phyloP scores from a whole-genome alignment of 1,284 basidiomycete genomes.

The Flammula alnicola region DNA sequence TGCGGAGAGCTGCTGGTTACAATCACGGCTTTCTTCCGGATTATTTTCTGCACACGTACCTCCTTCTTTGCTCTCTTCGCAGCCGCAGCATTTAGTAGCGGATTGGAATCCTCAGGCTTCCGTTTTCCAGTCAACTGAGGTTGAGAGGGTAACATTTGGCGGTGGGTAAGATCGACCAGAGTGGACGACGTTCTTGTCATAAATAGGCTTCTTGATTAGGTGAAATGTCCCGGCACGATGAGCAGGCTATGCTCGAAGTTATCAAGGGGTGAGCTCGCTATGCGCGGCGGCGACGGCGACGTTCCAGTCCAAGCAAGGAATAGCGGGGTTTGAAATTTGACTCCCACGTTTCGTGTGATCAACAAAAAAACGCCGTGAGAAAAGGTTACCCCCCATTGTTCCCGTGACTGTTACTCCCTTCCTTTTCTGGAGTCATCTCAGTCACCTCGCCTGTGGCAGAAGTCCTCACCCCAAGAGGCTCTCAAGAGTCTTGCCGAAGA shows the following conservation, averaged over 20 bases:
- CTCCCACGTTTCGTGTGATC: conserved; percentile 29
- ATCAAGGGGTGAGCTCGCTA: conserved; percentile 20
- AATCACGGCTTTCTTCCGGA: conserved; percentile 2
- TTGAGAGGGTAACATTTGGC: conserved; percentile 31
- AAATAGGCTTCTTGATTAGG: conserved; percentile 10
- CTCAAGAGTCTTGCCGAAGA: too few relatives aligned
- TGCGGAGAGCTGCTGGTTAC: too few relatives aligned
- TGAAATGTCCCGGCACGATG: background rate
- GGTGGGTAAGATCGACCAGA: conserved; percentile 24
- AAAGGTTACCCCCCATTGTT: too few relatives aligned
- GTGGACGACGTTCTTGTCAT: conserved; percentile 27
- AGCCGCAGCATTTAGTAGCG: conserved; percentile 45
- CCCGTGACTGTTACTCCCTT: too few relatives aligned
- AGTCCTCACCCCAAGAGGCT: too few relatives aligned
- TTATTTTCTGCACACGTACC: conserved; percentile 36
- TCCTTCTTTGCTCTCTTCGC: conserved; percentile 61
- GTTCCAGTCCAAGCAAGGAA: conserved; percentile 14
- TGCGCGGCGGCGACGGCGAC: conserved; percentile 23
- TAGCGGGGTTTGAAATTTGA: conserved; percentile 27
- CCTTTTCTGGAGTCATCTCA: conserved; percentile 1
- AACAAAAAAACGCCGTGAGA: too few relatives aligned
- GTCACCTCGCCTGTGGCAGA: too few relatives aligned
- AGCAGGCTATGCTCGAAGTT: conserved; percentile 4
- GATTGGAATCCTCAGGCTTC: conserved; percentile 56
- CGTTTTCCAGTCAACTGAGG: conserved; percentile 45